Evolutionary conservation across 2,329 filamentous ascomycete species (phyloP).

Genomic region (Penicillium brevicompactum): DNA sequence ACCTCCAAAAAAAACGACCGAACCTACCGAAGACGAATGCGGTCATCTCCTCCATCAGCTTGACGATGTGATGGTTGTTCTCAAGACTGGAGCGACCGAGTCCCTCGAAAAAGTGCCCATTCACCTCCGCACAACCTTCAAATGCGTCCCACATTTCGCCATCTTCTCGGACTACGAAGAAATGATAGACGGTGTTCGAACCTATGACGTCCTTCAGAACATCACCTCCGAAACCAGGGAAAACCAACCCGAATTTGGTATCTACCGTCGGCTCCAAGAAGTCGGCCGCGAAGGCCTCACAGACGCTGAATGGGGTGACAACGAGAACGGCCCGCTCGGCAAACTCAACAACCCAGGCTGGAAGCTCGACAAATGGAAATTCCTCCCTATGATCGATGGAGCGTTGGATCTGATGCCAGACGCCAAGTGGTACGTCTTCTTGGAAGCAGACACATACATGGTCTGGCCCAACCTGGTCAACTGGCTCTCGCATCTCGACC

Average conservation of each 20-base stretch:
- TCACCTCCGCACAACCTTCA: slow-evolving; percentile 30
- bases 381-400: slow-evolving; percentile 55
- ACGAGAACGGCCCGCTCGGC: slow-evolving; percentile 35
- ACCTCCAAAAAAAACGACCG: not conserved
- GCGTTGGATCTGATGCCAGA: slow-evolving; percentile 46
- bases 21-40: slow-evolving; percentile 14
- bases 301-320: slow-evolving; percentile 26
- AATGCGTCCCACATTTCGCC: slow-evolving; percentile 31
- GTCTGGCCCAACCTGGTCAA: slow-evolving; percentile 54
- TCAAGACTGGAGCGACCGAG: slow-evolving; percentile 34
- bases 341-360: slow-evolving; percentile 49
- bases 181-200: slow-evolving; percentile 26
- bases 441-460: slow-evolving; percentile 60
- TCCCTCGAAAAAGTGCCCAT: slow-evolving; percentile 30
- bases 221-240: slow-evolving; percentile 21
- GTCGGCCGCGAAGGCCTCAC: slow-evolving; percentile 45
- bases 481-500: slow-evolving; percentile 54
- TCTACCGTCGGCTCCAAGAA: slow-evolving; percentile 50
- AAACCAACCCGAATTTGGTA: slow-evolving; percentile 47
- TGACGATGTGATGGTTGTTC: slow-evolving; percentile 29
- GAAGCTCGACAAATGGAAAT: slow-evolving; percentile 61
- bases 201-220: slow-evolving; percentile 29
- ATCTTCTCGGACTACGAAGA: slow-evolving; percentile 35
- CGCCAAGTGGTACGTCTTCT: slow-evolving; percentile 60
- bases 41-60: slow-evolving; percentile 20